Base-by-base conservation (phyloP, 192 early-diverging fungal species). In the Chytriomyces confervae region DNA sequence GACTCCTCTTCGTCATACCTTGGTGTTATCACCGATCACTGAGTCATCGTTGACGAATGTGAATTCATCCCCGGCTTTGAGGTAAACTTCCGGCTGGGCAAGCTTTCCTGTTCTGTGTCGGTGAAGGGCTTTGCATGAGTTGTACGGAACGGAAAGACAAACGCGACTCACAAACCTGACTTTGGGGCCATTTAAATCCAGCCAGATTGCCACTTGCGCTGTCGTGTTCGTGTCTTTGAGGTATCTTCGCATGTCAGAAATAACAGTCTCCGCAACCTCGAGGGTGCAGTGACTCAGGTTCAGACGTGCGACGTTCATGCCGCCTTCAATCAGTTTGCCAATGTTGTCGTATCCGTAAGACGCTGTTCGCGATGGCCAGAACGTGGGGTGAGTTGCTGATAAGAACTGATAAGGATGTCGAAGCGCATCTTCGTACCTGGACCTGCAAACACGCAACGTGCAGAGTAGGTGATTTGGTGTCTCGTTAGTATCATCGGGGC, bases 111-210 rank as follows among this genome's bases (percentile, higher is more conserved):
- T 87, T 69, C 86, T 86, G 44, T 11, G 7, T 11, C 5, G 57
- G 18, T 6, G 20, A 57, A 8, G 44, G 24, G 43, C 2, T 2
- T 57, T 3, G 20, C 53, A 5, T 20, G 20, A 57, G 20, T n/a
- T 20, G 20, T 3, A 1, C 36, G 36, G 36, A 57, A 24, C 16
- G 50, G 20, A 48, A 50, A 36, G 29, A 69, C 48, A 72, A 50
- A 69, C 45, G 53, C 53, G 27, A 51, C 48, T 11, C 24, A 36
- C 61, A 6, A 71, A 87, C 84, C 87, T 66, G 48, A 90, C 83
- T 84, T 90, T 90, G 27, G 89, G 89, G 5, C 89, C 89, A 71
- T 90, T 90, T 74, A 87, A 84, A 69, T 90, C 89, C 50, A 90
- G 48, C 89, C 86, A 88, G 47, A 89, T 83, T 13, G 82, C 89